Percentiles rank a stretch among this genome's conserved stretches.
These are phyloP conservation scores for Cutaneotrichosporon cyanovorans DNA, from an alignment of 1,284 basidiomycete genomes.

Conservation along the genomic window DNA sequence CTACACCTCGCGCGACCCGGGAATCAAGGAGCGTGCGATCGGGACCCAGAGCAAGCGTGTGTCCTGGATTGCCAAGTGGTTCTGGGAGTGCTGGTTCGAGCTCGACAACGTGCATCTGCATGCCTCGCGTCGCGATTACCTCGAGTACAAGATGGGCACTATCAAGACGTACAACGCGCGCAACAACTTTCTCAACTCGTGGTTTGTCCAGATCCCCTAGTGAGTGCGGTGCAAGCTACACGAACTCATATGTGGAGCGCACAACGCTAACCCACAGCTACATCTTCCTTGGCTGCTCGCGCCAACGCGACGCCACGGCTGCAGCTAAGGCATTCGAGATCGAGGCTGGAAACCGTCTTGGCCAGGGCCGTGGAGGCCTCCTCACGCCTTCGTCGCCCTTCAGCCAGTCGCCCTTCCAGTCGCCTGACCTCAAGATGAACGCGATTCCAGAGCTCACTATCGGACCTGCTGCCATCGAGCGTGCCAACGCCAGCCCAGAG, in stretches of 20 bases:
- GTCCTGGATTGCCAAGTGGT: constrained; percentile 67
- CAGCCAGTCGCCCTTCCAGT: constrained; percentile 29
- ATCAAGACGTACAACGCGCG: constrained; percentile 65
- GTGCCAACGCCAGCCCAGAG: constrained; percentile 6
- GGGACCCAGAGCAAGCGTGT: constrained; percentile 63
- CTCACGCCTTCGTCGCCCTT: constrained; percentile 50
- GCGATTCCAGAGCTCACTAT: constrained; percentile 44
- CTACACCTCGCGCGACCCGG: constrained; percentile 61
- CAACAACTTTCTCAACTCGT: constrained; percentile 63
- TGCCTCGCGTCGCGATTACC: constrained; percentile 62
- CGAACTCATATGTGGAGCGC: too few relatives aligned
- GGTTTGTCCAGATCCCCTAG: constrained; percentile 58
- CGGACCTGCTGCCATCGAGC: constrained; percentile 37
- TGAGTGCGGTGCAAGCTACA: too few relatives aligned
- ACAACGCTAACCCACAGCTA: constrained; percentile 51
- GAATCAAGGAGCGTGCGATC: constrained; percentile 55
- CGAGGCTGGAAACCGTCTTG: constrained; percentile 61
- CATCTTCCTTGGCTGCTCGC: constrained; percentile 68
- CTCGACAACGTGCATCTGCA: constrained; percentile 69
- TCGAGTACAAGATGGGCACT: constrained; percentile 75
- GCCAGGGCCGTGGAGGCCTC: constrained; percentile 44
- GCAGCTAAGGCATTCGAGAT: constrained; percentile 61
- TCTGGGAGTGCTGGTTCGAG: constrained; percentile 76
- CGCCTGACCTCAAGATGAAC: constrained; percentile 38
- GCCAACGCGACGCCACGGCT: constrained; percentile 56